Evolutionary conservation across 106 monocot genomes (phyloP).

Genomic region (Dendrobium officinale): DNA sequence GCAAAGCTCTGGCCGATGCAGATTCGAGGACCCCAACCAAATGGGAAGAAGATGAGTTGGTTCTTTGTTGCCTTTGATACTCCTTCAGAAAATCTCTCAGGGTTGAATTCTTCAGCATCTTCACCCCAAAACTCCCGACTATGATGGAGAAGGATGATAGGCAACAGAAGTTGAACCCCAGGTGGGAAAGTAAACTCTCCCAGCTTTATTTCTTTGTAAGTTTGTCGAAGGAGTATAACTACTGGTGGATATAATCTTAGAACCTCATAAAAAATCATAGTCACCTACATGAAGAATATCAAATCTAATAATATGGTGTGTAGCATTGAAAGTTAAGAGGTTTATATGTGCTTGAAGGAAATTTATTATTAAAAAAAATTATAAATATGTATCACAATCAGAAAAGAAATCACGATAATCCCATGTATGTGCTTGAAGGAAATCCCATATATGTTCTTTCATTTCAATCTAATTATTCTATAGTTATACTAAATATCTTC

Average conservation of each 20-base stretch:
- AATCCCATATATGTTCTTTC: neutral
- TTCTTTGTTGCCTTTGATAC: conserved; percentile 10
- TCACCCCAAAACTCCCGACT: conserved; percentile 16
- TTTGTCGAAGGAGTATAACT: neutral
- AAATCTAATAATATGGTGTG: too few relatives aligned
- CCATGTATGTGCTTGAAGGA: neutral
- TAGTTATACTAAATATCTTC: neutral
- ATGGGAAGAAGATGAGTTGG: conserved; percentile 51
- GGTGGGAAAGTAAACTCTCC: conserved; percentile 11
- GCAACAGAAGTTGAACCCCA: conserved; percentile 9
- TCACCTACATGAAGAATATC: conserved; percentile 5
- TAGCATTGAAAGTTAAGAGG: neutral
- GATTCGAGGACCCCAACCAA: conserved; percentile 54
- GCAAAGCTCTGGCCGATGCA: conserved; percentile 80
- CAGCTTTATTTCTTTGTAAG: conserved; percentile 13
- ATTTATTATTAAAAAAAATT: neutral
- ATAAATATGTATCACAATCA: too few relatives aligned
- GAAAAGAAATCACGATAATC: too few relatives aligned
- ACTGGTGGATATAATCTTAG: conserved; percentile 15
- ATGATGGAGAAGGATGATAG: conserved; percentile 13
- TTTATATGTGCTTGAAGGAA: neutral
- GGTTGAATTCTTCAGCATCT: conserved; percentile 28
- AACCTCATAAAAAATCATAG: conserved; percentile 17
- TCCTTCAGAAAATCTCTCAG: conserved; percentile 18
- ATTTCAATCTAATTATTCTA: neutral